These are phyloP conservation scores for Parasitella parasitica DNA, from an alignment of 371 early-diverging fungal species.

Conservation along the genomic window DNA sequence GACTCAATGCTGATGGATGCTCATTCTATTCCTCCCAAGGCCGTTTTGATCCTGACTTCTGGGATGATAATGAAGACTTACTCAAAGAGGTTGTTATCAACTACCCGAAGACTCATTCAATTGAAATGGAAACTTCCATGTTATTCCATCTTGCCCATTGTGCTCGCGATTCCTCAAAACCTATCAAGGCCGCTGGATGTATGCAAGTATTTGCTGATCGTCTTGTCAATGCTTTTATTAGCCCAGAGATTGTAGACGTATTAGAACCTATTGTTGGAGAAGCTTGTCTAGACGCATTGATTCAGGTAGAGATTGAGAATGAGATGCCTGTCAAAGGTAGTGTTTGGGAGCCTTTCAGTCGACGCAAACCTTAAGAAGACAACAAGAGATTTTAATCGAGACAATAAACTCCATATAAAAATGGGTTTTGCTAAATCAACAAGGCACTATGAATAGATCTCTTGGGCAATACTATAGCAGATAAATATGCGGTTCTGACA, in stretches of 20 bases:
- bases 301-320: slow-evolving; percentile 44
- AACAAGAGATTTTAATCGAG: not conserved
- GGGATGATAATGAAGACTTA: slow-evolving; percentile 75
- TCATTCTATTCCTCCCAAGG: slow-evolving; percentile 94
- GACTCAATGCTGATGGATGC: slow-evolving; percentile 85
- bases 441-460: too few species aligned
- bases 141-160: slow-evolving; percentile 81
- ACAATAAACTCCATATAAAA: not conserved
- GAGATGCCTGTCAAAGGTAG: slow-evolving; percentile 56
- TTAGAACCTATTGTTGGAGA: slow-evolving; percentile 67
- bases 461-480: too few species aligned
- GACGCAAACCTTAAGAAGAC: not conserved
- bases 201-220: slow-evolving; percentile 89
- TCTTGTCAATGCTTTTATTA: slow-evolving; percentile 69
- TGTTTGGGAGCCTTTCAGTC: slow-evolving; percentile 57
- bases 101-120: slow-evolving; percentile 66
- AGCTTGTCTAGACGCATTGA: slow-evolving; percentile 77
- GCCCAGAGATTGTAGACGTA: slow-evolving; percentile 57
- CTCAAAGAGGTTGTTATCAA: slow-evolving; percentile 48
- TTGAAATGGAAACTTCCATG: slow-evolving; percentile 94
- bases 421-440: too few species aligned
- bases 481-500: too few species aligned
- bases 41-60: slow-evolving; percentile 71
- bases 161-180: slow-evolving; percentile 36
- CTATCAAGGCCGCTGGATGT: slow-evolving; percentile 78